Evolutionary conservation across 306 rosid genomes (phyloP), one percentile per base, ranked within the genome.

Genomic region (Ziziphus jujuba): DNA sequence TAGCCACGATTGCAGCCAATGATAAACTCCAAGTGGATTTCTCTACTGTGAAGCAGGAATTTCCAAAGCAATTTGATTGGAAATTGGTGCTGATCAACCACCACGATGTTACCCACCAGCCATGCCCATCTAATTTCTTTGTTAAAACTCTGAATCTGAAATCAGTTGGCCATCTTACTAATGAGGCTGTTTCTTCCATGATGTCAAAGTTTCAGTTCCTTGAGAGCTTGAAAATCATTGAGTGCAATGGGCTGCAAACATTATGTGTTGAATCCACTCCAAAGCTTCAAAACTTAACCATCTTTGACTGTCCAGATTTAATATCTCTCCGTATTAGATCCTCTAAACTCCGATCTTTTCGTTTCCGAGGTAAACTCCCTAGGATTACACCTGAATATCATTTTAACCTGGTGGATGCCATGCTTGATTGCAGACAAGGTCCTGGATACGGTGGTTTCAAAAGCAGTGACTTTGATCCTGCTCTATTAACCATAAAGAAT

Each of bases 391-490:
- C 82, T 9, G 82, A 84, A 63, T 45, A 65, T 50, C 96, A 88
- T 70, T 91, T 88, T 79, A 91, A 91, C 67, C 68, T 91, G 53
- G 72, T 63, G 54, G 80, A 82, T 74, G 93, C 87, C 61, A 81
- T 81, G 89, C 84, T 91, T 59, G 96, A 88, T 79, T 84, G 79
- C 79, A 84, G 91, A 80, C 63, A 73, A 24, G 96, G 91, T 52
- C 85, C 71, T 0, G 43, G 75, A 16, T 31, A 66, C 61, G 57
- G 25, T 4, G 17, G 65, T 21, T 72, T 88, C 43, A 63, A 52
- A 38, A 64, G 70, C 59, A 61, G 58, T 60, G 89, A 91, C 40
- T 91, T 91, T 66, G 93, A 87, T 71, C 80, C 97, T 13, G 60
- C 79, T 73, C 52, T 91, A 6, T 66, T 91, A 48, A 88, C 96